phyloP scores from a whole-genome alignment of 805 yeast species.

The Priceomyces medius region DNA sequence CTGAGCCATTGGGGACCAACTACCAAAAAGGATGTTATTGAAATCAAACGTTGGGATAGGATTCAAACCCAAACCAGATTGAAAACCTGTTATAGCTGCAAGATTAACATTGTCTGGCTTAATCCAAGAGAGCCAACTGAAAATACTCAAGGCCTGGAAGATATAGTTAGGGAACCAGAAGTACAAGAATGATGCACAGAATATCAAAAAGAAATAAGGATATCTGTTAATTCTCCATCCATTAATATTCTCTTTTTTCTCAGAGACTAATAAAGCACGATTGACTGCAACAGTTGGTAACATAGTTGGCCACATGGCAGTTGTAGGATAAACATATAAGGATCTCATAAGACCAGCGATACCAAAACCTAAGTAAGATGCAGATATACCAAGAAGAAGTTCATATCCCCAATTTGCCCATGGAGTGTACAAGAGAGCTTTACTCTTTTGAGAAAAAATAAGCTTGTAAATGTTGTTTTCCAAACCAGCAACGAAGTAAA shows the following conservation, averaged over 20 bases:
- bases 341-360: constrained; percentile 63
- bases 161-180: constrained; percentile 31
- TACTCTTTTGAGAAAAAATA: constrained; percentile 37
- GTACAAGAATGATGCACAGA: constrained; percentile 21
- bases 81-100: constrained; percentile 25
- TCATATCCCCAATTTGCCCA: constrained; percentile 10
- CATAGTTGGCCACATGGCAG: constrained; percentile 69
- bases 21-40: constrained; percentile 50
- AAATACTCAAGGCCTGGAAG: constrained; percentile 23
- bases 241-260: constrained; percentile 50
- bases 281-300: constrained; percentile 57
- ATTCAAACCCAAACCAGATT: constrained; percentile 28
- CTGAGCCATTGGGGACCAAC: constrained; percentile 53
- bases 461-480: constrained; percentile 54
- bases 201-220: constrained; percentile 47
- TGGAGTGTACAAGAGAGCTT: constrained; percentile 7
- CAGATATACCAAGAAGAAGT: constrained; percentile 26
- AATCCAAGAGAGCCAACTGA: constrained; percentile 35
- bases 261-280: constrained; percentile 44
- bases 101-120: constrained; percentile 23
- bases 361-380: constrained; percentile 67
- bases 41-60: constrained; percentile 57
- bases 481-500: constrained; percentile 43
- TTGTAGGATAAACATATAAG: constrained; percentile 61
- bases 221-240: constrained; percentile 62